Percentiles rank a stretch among this genome's conserved stretches.
Conservation (phyloP, 208 protist genomes). For the Trypanosoma vivax region DNA sequence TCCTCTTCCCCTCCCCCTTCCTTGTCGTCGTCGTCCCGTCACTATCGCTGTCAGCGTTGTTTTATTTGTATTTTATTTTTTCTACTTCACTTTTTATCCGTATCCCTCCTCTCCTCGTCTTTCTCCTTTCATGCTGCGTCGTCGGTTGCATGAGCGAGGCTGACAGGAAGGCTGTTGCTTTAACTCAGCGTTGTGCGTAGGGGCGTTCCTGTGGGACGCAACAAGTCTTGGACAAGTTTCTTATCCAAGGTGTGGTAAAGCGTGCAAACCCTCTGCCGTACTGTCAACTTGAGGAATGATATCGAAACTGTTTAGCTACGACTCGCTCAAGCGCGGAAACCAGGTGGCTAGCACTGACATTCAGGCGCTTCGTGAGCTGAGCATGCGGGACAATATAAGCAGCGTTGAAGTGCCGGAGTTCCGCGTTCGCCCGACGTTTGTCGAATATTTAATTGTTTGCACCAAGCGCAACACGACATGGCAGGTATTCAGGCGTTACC, state of each 20-base stretch:
- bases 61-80: constrained; percentile 12
- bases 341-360: not conserved
- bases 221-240: no score
- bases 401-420: constrained; percentile 54
- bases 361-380: constrained; percentile 1
- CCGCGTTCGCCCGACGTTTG: constrained; percentile 52
- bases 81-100: constrained; percentile 14
- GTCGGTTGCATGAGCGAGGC: not conserved
- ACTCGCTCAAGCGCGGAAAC: constrained; percentile 8
- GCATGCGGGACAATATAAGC: constrained; percentile 21
- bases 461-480: constrained; percentile 23
- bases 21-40: no score
- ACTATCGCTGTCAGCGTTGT: not conserved
- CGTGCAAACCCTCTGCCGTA: not conserved
- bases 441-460: constrained; percentile 76
- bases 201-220: no score
- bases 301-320: constrained; percentile 20
- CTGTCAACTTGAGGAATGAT: constrained; percentile 11
- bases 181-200: no score
- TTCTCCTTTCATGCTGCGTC: not conserved
- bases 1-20: no score
- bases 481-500: constrained; percentile 76
- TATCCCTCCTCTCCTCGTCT: constrained; percentile 10
- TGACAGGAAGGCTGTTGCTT: not conserved
- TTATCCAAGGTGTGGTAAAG: not conserved